phyloP scores from a whole-genome alignment of 768 basidiomycete species.

The Tricholoma hemisulphureum region DNA sequence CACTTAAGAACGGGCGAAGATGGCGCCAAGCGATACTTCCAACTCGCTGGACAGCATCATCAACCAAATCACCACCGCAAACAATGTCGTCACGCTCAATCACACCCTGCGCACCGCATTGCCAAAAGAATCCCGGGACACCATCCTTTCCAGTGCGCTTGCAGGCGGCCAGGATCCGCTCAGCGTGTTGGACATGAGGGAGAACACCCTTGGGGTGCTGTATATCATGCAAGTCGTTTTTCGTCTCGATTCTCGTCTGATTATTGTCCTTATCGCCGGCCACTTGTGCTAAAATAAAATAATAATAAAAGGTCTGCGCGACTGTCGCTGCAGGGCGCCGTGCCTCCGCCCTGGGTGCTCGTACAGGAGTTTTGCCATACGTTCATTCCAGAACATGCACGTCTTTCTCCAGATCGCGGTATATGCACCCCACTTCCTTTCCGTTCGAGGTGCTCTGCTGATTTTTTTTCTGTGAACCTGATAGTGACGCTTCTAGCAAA shows the following conservation, averaged over 20 bases:
- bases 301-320: constrained; percentile 55
- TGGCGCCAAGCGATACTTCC: constrained; percentile 2
- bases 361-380: constrained; percentile 57
- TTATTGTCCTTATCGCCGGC: no score
- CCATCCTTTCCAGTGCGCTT: constrained; percentile 52
- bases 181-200: constrained; percentile 48
- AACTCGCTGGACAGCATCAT: constrained; percentile 38
- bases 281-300: no score
- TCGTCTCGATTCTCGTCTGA: background rate
- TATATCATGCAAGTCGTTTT: constrained; percentile 63
- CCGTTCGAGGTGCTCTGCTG: no score
- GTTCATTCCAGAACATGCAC: constrained; percentile 65
- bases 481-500: constrained; percentile 71
- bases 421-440: no score
- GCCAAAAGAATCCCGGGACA: constrained; percentile 58
- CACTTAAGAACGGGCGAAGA: no score
- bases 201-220: constrained; percentile 63
- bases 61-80: constrained; percentile 44
- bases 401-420: constrained; percentile 71
- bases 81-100: constrained; percentile 37
- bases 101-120: constrained; percentile 44
- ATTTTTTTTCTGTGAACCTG: no score
- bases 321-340: constrained; percentile 39
- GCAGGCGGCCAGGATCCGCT: constrained; percentile 69
- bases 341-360: constrained; percentile 40